Percentiles rank a stretch among this genome's conserved stretches.
Evolutionary conservation across 2,329 filamentous ascomycete species (phyloP).

Genomic region (Scortechinia acanthostroma): DNA sequence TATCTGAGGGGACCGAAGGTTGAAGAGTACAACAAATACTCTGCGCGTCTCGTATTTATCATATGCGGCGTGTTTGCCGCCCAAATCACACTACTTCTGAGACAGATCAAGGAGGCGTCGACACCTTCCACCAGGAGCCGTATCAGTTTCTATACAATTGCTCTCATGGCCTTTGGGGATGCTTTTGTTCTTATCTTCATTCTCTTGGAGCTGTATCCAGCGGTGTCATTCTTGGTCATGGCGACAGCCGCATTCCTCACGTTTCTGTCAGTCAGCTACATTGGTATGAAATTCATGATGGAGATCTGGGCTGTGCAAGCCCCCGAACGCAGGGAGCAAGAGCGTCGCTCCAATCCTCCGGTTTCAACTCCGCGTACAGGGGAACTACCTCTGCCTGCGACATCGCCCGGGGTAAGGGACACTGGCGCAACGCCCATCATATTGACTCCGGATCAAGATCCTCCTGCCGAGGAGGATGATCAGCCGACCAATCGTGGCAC

Average conservation of each 20-base stretch:
- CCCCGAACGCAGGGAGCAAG: constrained; percentile 33
- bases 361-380: constrained; percentile 18
- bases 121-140: constrained; percentile 29
- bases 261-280: constrained; percentile 51
- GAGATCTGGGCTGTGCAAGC: constrained; percentile 61
- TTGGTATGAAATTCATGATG: constrained; percentile 59
- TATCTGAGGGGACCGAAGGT: constrained; percentile 49
- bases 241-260: constrained; percentile 48
- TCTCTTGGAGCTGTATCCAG: constrained; percentile 36
- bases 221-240: constrained; percentile 43
- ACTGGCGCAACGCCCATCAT: constrained; percentile 45
- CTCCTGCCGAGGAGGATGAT: constrained; percentile 21
- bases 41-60: constrained; percentile 38
- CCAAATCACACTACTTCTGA: constrained; percentile 23
- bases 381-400: constrained; percentile 39
- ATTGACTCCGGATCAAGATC: constrained; percentile 50
- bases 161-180: constrained; percentile 27
- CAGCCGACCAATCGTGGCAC: constrained; percentile 10
- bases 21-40: constrained; percentile 42
- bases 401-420: constrained; percentile 28
- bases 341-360: constrained; percentile 13
- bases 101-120: constrained; percentile 28
- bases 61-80: constrained; percentile 15
- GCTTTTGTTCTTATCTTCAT: constrained; percentile 14
- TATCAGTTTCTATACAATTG: constrained; percentile 26